Percentiles rank a stretch among this genome's conserved stretches.
Conservation (phyloP, 2,329 filamentous ascomycete species). For the Colletotrichum lentis region DNA sequence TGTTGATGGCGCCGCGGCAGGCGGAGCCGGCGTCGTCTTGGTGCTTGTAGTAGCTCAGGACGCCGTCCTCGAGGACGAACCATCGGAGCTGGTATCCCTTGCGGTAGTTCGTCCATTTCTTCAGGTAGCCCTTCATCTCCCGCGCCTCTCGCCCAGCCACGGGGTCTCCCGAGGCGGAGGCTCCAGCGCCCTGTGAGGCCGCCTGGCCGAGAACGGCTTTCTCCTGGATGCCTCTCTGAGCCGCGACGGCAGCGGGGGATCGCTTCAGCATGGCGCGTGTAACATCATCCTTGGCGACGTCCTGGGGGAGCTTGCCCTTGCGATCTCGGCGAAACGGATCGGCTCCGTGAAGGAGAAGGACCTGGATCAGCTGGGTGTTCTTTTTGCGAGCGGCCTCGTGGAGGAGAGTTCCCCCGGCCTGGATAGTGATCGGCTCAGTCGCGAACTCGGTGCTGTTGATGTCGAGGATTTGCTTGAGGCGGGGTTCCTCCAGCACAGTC, state of each 20-base stretch:
- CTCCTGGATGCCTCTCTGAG: conserved; percentile 94
- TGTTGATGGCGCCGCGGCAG: conserved; percentile 97
- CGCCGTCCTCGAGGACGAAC: conserved; percentile 98
- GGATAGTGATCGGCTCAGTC: conserved; percentile 78
- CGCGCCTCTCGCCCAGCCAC: conserved; percentile 83
- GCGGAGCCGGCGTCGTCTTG: conserved; percentile 97
- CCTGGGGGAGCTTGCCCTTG: conserved; percentile 93
- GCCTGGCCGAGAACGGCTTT: conserved; percentile 89
- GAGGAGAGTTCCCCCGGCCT: conserved; percentile 88
- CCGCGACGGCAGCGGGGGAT: conserved; percentile 91
- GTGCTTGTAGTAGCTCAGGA: conserved; percentile 98
- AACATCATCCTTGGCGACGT: conserved; percentile 93
- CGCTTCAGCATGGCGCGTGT: conserved; percentile 90
- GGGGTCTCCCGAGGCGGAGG: conserved; percentile 64
- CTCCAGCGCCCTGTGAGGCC: conserved; percentile 63
- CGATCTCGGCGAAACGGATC: conserved; percentile 95
- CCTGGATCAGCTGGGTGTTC: conserved; percentile 86
- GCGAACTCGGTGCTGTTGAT: conserved; percentile 92
- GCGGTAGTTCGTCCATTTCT: conserved; percentile 99
- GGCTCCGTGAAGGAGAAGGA: conserved; percentile 90
- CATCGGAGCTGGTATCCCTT: conserved; percentile 95
- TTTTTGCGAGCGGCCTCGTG: conserved; percentile 92
- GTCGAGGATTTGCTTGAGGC: conserved; percentile 86
- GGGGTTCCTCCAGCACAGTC: conserved; percentile 81
- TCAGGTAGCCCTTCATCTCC: conserved; percentile 98